Percentiles rank a stretch among this genome's conserved stretches.
These are phyloP conservation scores for Pontederia crassipes DNA, from an alignment of 176 grass and related monocot species.

Conservation along the genomic window DNA sequence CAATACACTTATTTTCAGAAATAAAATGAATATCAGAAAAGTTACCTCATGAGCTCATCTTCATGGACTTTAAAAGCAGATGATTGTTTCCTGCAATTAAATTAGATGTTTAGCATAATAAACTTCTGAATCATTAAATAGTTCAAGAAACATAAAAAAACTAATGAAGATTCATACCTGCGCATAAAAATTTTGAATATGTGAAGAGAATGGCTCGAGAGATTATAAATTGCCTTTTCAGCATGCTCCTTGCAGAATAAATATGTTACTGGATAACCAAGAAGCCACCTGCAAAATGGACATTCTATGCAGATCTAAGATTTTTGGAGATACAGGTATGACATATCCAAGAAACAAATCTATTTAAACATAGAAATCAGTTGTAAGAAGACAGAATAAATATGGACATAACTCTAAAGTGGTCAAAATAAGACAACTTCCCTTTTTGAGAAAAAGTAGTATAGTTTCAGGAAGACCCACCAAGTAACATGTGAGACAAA, in stretches of 20 bases:
- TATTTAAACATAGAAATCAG: too few species aligned
- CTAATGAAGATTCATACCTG: slow-evolving; percentile 28
- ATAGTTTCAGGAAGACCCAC: too few species aligned
- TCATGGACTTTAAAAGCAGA: slow-evolving; percentile 28
- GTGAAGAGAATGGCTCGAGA: slow-evolving; percentile 58
- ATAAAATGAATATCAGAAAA: background rate
- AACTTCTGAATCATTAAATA: background rate
- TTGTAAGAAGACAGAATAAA: too few species aligned
- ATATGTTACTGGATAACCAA: slow-evolving; percentile 79
- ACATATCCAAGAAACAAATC: too few species aligned
- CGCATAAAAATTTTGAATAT: slow-evolving; percentile 60
- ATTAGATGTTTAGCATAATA: slow-evolving; percentile 2
- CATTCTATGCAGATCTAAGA: background rate
- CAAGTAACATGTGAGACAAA: too few species aligned
- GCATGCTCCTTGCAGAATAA: slow-evolving; percentile 46
- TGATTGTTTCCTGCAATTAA: slow-evolving; percentile 16
- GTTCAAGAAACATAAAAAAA: background rate
- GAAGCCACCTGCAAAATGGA: slow-evolving; percentile 62
- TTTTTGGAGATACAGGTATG: too few species aligned
- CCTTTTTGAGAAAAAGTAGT: too few species aligned
- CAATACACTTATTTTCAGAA: background rate
- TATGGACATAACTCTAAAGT: too few species aligned
- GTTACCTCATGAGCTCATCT: slow-evolving; percentile 69
- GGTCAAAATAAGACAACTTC: too few species aligned
- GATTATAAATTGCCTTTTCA: slow-evolving; percentile 29